Conservation (phyloP, 176 grass and related monocot genomes). For the Eragrostis nindensis region DNA sequence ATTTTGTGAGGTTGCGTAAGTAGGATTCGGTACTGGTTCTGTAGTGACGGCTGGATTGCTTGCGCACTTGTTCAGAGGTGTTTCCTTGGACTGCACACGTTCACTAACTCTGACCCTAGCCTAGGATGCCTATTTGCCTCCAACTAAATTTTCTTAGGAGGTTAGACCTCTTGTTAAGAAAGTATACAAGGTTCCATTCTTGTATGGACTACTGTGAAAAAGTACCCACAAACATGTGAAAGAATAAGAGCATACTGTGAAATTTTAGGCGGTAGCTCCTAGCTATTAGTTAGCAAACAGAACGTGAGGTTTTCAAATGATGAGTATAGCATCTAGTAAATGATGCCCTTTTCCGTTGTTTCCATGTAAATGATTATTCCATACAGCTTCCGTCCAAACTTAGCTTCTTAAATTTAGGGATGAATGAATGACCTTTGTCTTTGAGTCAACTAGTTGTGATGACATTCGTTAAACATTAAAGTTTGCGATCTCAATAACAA, state of each 20-base stretch:
- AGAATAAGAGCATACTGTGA: neutral
- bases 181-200: neutral
- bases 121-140: neutral
- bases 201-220: neutral
- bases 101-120: neutral
- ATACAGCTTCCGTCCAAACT: neutral
- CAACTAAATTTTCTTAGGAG: neutral
- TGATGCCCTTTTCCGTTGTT: neutral
- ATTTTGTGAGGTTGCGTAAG: neutral
- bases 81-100: neutral
- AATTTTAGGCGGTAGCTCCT: neutral
- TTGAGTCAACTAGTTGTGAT: neutral
- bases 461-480: conserved; percentile 23
- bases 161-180: neutral
- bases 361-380: neutral
- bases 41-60: neutral
- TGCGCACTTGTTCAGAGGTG: neutral
- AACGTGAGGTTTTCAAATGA: neutral
- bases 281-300: neutral
- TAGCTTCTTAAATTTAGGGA: neutral
- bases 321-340: neutral
- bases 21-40: neutral
- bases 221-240: neutral
- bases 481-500: conserved; percentile 4
- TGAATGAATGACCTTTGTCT: neutral